Evolutionary conservation across 345 rosid species (phyloP), one percentile per base, ranked within the genome.

Genomic region (Hirschfeldia incana): DNA sequence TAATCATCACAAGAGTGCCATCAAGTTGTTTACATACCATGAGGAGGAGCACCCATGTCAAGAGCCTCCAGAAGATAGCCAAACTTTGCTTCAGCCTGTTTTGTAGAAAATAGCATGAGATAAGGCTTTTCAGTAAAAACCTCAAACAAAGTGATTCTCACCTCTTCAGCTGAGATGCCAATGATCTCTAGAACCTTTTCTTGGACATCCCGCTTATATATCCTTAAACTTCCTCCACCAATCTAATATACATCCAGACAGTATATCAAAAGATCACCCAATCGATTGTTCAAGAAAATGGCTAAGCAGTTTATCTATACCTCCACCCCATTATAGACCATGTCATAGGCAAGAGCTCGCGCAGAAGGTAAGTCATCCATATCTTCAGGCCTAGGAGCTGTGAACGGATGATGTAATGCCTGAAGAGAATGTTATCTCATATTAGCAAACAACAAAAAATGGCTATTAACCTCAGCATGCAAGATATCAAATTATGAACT

Each of bases 171-270:
- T 29, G 94, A 85, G 77, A 95, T 87, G 76, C 99, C 99, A 75
- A 93, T 82, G 75, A 86, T 90, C 85, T 90, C 90, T 78, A 93
- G 67, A 64, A 95, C 94, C 86, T 89, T 91, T 84, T 93, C 88
- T 80, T 95, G 99, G 64, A 93, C 75, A 62, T 90, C 96, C 2
- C 97, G 93, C 80, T 89, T 90, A 78, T 91, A 89, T 69, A 93
- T 95, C 88, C 98, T 93, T 84, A 95, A 87, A 85, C 99, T 95
- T 80, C 98, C 99, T 27, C 98, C 99, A 32, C 99, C 99, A 86
- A 95, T 95, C 99, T 93, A 84, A 67, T 66, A 85, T 69, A 81
- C 57, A 72, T 67, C 17, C 65, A 37, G 30, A 62, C 37, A 4
- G 21, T 51, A 1, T 44, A 32, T 51, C 26, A 65, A 74, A 63